phyloP scores from a whole-genome alignment of 2,329 filamentous ascomycete genomes.

The Sporothrix phasma region DNA sequence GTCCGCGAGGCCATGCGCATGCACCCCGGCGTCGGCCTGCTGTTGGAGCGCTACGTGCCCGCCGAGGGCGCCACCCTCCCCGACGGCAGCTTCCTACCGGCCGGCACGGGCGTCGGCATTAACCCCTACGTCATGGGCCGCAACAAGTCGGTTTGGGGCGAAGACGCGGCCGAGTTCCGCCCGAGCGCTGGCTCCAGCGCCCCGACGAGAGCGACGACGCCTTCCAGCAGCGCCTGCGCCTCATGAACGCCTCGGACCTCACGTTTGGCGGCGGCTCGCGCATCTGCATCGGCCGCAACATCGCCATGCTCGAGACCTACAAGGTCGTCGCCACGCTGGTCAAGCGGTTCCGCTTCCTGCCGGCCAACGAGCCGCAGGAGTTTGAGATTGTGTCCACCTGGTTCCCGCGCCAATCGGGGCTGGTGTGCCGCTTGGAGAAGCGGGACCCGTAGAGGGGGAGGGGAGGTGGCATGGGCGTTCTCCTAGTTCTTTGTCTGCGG shows the following conservation, averaged over 20 bases:
- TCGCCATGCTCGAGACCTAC: conserved; percentile 34
- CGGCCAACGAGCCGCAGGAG: conserved; percentile 18
- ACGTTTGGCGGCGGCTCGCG: conserved; percentile 24
- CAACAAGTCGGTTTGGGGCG: conserved; percentile 25
- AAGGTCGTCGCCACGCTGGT: conserved; percentile 37
- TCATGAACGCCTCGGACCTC: too few species aligned
- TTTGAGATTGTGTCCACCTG: conserved; percentile 19
- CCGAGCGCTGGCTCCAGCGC: conserved; percentile 36
- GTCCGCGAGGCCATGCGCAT: conserved; percentile 39
- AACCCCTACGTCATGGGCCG: conserved; percentile 30
- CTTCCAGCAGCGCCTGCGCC: too few species aligned
- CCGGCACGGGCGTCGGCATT: conserved; percentile 27
- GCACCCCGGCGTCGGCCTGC: conserved; percentile 25
- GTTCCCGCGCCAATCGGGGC: conserved; percentile 15
- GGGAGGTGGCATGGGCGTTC: not conserved
- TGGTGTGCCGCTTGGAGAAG: conserved; percentile 18
- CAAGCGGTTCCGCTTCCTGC: conserved; percentile 27
- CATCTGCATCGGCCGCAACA: conserved; percentile 35
- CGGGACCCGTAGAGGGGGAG: not conserved
- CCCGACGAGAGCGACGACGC: too few species aligned
- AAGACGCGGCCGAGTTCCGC: conserved; percentile 30
- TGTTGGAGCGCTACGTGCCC: conserved; percentile 8
- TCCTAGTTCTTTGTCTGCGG: not conserved
- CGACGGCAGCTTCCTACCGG: conserved; percentile 25
- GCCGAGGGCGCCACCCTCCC: conserved; percentile 1